A percentile compares a stretch with the other conserved stretches of the same genome.
Evolutionary conservation across 2,329 filamentous ascomycete species (phyloP).

Genomic region (Aspergillus texensis): DNA sequence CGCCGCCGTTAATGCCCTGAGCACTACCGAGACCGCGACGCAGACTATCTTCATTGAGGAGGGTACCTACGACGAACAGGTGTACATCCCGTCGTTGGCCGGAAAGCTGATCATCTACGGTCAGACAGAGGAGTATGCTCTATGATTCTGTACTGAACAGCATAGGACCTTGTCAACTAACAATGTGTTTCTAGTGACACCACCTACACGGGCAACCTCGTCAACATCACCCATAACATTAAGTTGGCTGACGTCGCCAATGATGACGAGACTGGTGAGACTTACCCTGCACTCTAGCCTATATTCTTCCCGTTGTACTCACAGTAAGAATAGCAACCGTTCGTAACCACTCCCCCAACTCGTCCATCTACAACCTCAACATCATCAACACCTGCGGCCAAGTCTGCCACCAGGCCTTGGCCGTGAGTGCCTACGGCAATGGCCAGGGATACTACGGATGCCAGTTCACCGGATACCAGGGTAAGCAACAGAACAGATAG

Average conservation of each 20-base stretch:
- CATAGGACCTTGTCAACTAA: background rate
- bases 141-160: background rate
- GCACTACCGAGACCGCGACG: slow-evolving; percentile 50
- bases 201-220: slow-evolving; percentile 58
- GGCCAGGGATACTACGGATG: slow-evolving; percentile 62
- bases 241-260: slow-evolving; percentile 14
- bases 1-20: slow-evolving; percentile 60
- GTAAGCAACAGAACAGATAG: background rate
- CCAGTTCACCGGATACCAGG: slow-evolving; percentile 59
- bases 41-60: slow-evolving; percentile 66
- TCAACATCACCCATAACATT: slow-evolving; percentile 51
- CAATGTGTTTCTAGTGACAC: slow-evolving; percentile 42
- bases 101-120: slow-evolving; percentile 61
- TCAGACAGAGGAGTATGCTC: slow-evolving; percentile 50
- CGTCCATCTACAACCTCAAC: slow-evolving; percentile 25
- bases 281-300: background rate
- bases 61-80: slow-evolving; percentile 65
- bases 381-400: slow-evolving; percentile 20
- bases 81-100: slow-evolving; percentile 53
- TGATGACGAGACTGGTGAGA: slow-evolving; percentile 26
- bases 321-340: background rate
- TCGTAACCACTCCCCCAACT: slow-evolving; percentile 9
- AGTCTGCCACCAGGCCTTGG: slow-evolving; percentile 40
- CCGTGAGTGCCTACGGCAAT: slow-evolving; percentile 54
- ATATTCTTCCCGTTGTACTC: background rate